Evolutionary conservation across 495 filamentous ascomycete species (phyloP).

Genomic region (Acidiella bohemica): DNA sequence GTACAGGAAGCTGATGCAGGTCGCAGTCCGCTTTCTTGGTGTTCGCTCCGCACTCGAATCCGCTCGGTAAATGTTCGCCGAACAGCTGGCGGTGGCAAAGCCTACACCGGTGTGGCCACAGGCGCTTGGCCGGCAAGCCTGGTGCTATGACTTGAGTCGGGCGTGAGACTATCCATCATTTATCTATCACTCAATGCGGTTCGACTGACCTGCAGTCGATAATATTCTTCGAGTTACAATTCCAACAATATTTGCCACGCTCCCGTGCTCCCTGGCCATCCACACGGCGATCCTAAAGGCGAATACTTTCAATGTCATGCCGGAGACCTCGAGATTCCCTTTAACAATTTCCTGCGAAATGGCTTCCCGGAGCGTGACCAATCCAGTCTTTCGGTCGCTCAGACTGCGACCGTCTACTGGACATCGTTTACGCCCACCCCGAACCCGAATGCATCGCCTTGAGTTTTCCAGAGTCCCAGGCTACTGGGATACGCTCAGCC

Average conservation of each 20-base stretch:
- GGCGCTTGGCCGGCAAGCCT: slow-evolving; percentile 11
- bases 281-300: slow-evolving; percentile 6
- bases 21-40: not conserved
- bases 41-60: not conserved
- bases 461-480: slow-evolving; percentile 17
- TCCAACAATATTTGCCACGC: slow-evolving; percentile 13
- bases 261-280: slow-evolving; percentile 1
- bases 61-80: not conserved
- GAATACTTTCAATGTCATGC: slow-evolving; percentile 17
- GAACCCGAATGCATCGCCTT: slow-evolving; percentile 12
- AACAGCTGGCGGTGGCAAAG: not conserved
- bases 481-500: slow-evolving; percentile 15
- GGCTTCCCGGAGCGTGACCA: slow-evolving; percentile 18
- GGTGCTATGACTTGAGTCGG: slow-evolving; percentile 19
- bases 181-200: too few species aligned
- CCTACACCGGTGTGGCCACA: slow-evolving; percentile 10
- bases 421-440: slow-evolving; percentile 17
- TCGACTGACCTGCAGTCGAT: too few species aligned
- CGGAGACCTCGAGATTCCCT: slow-evolving; percentile 18
- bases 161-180: too few species aligned
- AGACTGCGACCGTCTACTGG: slow-evolving; percentile 22
- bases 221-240: slow-evolving; percentile 15
- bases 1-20: too few species aligned
- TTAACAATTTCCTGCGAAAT: slow-evolving; percentile 17
- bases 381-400: slow-evolving; percentile 16